Evolutionary conservation across 2,329 filamentous ascomycete species (phyloP), one percentile per base, ranked within the genome.

Genomic region (Colletotrichum chrysophilum): DNA sequence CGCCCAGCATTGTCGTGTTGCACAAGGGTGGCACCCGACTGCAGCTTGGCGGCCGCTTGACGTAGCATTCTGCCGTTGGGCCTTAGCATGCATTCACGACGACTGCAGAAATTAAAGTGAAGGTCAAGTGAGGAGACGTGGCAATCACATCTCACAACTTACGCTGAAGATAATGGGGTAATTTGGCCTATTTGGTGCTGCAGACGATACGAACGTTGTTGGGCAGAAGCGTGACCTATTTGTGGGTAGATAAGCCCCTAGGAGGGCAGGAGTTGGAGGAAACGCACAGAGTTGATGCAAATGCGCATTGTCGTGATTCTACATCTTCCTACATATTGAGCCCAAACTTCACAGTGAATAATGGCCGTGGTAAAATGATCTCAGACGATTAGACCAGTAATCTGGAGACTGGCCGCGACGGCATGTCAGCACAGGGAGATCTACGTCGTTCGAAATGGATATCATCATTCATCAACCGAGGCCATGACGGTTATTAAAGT

Each of bases 41-140:
- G 65, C 43, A 32, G 43, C 43, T 55, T 36, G 26, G 43, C 43
- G 65, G 26, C 43, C 43, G 65, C 30, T 67, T 14, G 52, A 36
- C 26, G 65, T 67, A 32, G 65, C 43, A 67, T 34, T 67, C 55
- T 67, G 38, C 24, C 24, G 30, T 16, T 21, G n/a, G 26, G 55
- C 21, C 21, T 30, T 13, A n/a, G 48, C 65, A 56, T 56, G 43
- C 43, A 67, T 67, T 67, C 28, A 55, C 30, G 64, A 52, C 38
- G 55, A 16, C 26, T 38, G 61, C 16, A 48, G 10, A 13, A 52
- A 52, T 21, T 52, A 1, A 2, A 52, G n/a, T 52, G 10, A 21
- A 52, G 43, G n/a, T 21, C 43, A 18, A 52, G 8, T 13, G 43
- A 52, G 43, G 43, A 52, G 43, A 52, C 43, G 43, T 52, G 43